Conservation (phyloP, 225 moss, liverwort and hornwort species). For the Antitrichia curtipendula region DNA sequence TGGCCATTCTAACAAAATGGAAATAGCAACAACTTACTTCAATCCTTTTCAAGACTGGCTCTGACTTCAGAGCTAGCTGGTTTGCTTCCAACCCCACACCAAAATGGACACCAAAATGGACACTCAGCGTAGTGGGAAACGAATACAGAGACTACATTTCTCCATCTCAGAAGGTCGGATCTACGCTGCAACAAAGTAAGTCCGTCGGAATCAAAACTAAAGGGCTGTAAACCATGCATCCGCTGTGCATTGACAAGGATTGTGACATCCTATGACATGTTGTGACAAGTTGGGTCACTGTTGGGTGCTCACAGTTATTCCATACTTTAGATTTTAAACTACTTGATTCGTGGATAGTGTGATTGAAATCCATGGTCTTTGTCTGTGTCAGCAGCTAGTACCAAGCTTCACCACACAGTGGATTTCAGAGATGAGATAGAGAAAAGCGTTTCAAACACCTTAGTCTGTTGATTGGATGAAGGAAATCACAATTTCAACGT, state of each 20-base stretch:
- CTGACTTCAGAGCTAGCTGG: too few species aligned
- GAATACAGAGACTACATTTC: too few species aligned
- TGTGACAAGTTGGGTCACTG: not conserved
- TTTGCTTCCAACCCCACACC: not conserved
- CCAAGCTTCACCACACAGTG: not conserved
- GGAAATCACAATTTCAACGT: not conserved
- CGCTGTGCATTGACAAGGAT: not conserved
- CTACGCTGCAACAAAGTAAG: not conserved
- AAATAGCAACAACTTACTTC: not conserved
- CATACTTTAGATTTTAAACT: not conserved
- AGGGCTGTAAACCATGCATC: not conserved
- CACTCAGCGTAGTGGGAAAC: not conserved
- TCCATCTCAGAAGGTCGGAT: not conserved
- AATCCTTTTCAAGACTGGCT: not conserved
- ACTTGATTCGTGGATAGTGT: not conserved
- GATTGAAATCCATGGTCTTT: not conserved
- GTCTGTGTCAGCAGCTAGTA: not conserved
- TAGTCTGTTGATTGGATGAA: not conserved
- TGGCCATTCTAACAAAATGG: not conserved
- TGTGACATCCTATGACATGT: too few species aligned
- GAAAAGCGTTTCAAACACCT: not conserved
- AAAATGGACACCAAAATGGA: too few species aligned
- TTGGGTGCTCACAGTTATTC: not conserved
- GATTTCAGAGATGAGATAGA: not conserved
- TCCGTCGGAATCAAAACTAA: not conserved